These are phyloP conservation scores for Pisolithus sp. DNA, from an alignment of 768 basidiomycete species.

Conservation along the genomic window DNA sequence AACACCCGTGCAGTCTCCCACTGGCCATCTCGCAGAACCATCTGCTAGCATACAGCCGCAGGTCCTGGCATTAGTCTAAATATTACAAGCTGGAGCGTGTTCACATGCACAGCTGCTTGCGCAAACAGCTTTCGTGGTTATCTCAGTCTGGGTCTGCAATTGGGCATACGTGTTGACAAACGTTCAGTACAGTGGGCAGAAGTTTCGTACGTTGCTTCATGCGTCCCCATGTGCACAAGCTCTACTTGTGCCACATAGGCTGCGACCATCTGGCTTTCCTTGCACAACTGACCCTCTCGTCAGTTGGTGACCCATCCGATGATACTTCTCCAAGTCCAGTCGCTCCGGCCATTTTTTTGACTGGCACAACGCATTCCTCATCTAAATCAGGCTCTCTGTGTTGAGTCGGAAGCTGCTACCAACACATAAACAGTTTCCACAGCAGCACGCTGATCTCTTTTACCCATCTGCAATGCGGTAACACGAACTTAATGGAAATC, in stretches of 20 bases:
- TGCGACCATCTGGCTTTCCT: no score
- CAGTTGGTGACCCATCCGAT: slow-evolving; percentile 8
- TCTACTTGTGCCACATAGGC: no score
- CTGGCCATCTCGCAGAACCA: slow-evolving; percentile 71
- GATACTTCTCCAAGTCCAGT: slow-evolving; percentile 7
- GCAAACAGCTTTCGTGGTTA: no score
- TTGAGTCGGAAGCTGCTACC: neutral
- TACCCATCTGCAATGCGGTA: slow-evolving; percentile 55
- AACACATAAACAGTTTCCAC: neutral
- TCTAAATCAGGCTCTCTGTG: neutral
- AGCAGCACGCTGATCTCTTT: slow-evolving; percentile 2
- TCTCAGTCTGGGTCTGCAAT: no score
- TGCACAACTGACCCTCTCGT: slow-evolving; percentile 9
- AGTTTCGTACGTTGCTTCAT: no score
- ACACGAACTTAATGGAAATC: slow-evolving; percentile 81
- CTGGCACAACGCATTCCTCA: neutral
- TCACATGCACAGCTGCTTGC: no score
- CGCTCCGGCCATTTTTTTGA: slow-evolving; percentile 1
- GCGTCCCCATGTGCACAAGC: no score
- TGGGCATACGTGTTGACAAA: no score
- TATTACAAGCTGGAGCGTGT: no score
- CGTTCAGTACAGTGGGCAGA: no score
- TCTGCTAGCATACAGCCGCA: slow-evolving; percentile 75
- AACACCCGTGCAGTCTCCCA: slow-evolving; percentile 52
- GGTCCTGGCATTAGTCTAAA: no score